These are phyloP conservation scores for Rhododendron henanense DNA, from an alignment of 148 eudicot species.

Conservation along the genomic window DNA sequence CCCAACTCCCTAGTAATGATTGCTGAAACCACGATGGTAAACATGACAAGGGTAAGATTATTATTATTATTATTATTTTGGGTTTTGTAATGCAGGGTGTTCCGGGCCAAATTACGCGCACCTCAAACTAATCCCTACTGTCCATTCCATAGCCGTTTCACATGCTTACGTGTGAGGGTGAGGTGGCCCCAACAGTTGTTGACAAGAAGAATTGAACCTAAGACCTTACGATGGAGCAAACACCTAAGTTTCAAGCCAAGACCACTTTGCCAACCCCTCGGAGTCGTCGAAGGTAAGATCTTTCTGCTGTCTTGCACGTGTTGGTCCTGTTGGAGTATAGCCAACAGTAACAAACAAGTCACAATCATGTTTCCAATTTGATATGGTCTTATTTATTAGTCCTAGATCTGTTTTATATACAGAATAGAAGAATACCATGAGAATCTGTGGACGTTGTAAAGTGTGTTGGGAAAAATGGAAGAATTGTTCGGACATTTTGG, in stretches of 20 bases:
- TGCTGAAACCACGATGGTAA: background rate
- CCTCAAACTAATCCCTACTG: too few relatives aligned
- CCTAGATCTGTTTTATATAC: background rate
- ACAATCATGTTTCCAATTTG: background rate
- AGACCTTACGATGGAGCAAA: too few relatives aligned
- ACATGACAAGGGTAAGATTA: background rate
- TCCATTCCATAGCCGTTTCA: too few relatives aligned
- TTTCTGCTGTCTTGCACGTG: background rate
- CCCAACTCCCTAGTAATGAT: background rate
- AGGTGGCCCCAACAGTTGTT: too few relatives aligned
- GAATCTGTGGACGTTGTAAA: background rate
- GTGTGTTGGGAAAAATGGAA: background rate
- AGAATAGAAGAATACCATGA: background rate
- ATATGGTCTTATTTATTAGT: background rate
- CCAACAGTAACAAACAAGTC: background rate
- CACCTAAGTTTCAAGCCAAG: too few relatives aligned
- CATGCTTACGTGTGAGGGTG: too few relatives aligned
- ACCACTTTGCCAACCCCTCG: too few relatives aligned
- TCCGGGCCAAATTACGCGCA: fast-evolving
- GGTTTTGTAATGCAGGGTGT: too few relatives aligned
- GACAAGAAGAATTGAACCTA: too few relatives aligned
- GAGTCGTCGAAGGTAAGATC: background rate
- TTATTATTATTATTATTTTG: background rate
- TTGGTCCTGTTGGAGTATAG: background rate
- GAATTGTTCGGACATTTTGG: background rate